Evolutionary conservation across 345 rosid species (phyloP), one percentile per base, ranked within the genome.

Genomic region (Kandelia obovata): DNA sequence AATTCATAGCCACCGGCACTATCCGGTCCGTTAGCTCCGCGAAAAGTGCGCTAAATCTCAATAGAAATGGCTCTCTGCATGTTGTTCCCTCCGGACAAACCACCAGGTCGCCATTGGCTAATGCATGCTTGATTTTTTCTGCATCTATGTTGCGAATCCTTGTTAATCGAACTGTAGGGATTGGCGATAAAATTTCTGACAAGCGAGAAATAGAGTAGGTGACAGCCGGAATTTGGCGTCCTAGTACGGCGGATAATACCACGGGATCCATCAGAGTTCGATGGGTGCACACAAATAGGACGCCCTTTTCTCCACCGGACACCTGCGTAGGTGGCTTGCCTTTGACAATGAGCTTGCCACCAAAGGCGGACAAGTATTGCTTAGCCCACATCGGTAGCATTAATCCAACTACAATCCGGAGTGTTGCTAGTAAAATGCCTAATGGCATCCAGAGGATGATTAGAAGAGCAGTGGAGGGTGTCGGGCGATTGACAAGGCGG

Each of bases 51-150:
- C 97, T 91, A 59, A 94, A 94, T 56, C 98, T 76, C 53, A 94
- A 68, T 13, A 91, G 71, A 67, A 91, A 91, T 4, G 97, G 97
- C 32, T 91, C 98, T 6, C 98, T 82, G 56, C 98, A 91, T 4
- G 97, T 94, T 6, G 98, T 94, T 28, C 98, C 98, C 72, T 94
- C 97, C 0, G 97, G 98, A 53, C 96, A 94, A 0, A 89, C 97
- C 5, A 79, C 98, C 6, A 94, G 76, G 52, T 94, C 98, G 0
- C 95, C 92, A 35, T 81, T 77, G 31, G 83, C 58, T 30, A 94
- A 56, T 43, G 82, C 82, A 5, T 67, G 58, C 73, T 88, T 89
- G 76, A 94, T 91, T 59, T 67, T 89, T 28, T 83, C 84, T 0
- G 92, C 86, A 21, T 94, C 98, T 1, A 87, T 65, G 27, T 89